A percentile compares a stretch with the other conserved stretches of the same genome.
Conservation (phyloP, 108 stramenopile species). For the Cyclotella atomus region DNA sequence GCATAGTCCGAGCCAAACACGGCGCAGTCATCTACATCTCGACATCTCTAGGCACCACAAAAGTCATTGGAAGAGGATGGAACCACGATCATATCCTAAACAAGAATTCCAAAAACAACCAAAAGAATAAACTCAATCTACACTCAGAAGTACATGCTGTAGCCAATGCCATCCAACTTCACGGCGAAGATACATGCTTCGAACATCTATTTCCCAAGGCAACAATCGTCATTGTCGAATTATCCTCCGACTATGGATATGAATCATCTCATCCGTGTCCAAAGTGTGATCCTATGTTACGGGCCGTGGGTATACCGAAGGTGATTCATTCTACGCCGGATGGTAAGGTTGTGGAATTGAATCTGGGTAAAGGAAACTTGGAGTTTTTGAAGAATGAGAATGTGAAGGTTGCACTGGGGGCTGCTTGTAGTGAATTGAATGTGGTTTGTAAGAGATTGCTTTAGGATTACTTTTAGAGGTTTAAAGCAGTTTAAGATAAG, state of each 20-base stretch:
- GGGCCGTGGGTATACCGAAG: conserved; percentile 39
- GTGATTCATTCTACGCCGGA: conserved; percentile 35
- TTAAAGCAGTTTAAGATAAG: not conserved
- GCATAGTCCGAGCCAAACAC: conserved; percentile 34
- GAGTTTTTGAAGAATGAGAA: conserved; percentile 24
- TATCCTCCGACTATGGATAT: conserved; percentile 36
- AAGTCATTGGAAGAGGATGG: conserved; percentile 42
- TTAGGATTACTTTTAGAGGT: not conserved
- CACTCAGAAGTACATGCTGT: conserved; percentile 42
- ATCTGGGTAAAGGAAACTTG: conserved; percentile 13
- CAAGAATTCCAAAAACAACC: conserved; percentile 6
- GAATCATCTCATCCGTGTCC: conserved; percentile 46
- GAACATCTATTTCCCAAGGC: conserved; percentile 27
- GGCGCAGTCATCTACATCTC: conserved; percentile 40
- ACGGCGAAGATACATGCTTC: conserved; percentile 46
- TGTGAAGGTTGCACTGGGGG: conserved; percentile 24
- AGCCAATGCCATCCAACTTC: conserved; percentile 27
- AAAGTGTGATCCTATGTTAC: conserved; percentile 41
- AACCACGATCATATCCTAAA: conserved; percentile 39
- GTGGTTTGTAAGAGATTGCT: conserved; percentile 18
- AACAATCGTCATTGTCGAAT: conserved; percentile 40
- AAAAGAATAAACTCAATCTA: conserved; percentile 41
- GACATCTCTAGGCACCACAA: not conserved
- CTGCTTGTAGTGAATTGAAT: conserved; percentile 30
- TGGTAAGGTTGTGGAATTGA: conserved; percentile 15